A percentile compares a stretch with the other conserved stretches of the same genome.
Conservation (phyloP, 305 asterid species). For the Petunia hybrid region DNA sequence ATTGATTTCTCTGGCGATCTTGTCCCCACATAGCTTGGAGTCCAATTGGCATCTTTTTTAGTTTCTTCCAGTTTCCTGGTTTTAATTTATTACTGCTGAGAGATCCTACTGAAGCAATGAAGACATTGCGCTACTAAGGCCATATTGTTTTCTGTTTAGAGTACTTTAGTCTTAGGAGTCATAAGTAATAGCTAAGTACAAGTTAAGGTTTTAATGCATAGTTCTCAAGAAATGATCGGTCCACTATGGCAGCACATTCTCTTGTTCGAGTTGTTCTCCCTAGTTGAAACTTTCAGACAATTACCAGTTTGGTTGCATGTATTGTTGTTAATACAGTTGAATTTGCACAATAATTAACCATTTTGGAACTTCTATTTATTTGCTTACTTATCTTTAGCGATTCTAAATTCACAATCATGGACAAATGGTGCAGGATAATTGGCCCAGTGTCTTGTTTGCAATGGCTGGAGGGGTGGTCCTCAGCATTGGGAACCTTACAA, state of each 20-base stretch:
- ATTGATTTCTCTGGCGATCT: background rate
- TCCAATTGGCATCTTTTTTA: background rate
- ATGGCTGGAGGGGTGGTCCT: slow-evolving; percentile 90
- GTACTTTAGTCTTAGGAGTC: background rate
- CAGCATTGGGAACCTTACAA: slow-evolving; percentile 83
- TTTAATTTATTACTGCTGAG: background rate
- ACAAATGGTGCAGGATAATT: slow-evolving; percentile 64
- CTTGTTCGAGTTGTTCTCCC: background rate
- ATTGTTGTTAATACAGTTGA: background rate
- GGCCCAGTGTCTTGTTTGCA: slow-evolving; percentile 78
- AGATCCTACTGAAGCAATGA: slow-evolving; percentile 4
- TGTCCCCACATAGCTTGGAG: background rate
- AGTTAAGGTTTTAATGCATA: background rate
- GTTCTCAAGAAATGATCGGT: background rate
- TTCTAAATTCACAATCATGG: background rate
- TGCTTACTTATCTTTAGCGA: background rate
- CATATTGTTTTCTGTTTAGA: background rate
- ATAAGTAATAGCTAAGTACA: background rate
- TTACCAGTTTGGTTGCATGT: background rate
- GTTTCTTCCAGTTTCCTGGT: background rate
- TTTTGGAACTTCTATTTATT: background rate
- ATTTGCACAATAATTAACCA: background rate
- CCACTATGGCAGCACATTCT: background rate
- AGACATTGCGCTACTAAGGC: background rate
- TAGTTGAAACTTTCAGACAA: background rate